Percentiles rank a stretch among this genome's conserved stretches.
phyloP scores from a whole-genome alignment of 2,329 filamentous ascomycete species.

The Talaromyces islandicus region DNA sequence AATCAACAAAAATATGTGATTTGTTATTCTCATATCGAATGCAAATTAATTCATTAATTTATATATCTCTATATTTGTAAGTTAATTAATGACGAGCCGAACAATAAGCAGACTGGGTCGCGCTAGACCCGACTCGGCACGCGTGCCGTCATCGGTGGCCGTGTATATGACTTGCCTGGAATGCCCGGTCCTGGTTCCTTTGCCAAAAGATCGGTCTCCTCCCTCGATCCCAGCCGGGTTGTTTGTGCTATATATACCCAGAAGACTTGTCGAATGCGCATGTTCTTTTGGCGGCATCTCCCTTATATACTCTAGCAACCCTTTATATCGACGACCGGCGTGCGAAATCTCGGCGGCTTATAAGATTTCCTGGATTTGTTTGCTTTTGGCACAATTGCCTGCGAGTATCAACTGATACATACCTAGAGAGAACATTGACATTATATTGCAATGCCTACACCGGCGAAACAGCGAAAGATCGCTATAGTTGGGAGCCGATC shows the following conservation, averaged over 20 bases:
- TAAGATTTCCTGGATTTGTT: background rate
- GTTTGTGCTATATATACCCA: background rate
- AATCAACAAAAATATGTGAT: background rate
- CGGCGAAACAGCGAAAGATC: slow-evolving; percentile 86
- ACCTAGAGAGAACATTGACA: background rate
- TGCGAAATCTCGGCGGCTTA: background rate
- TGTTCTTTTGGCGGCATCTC: background rate
- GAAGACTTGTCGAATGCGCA: background rate
- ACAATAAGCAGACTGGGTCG: background rate
- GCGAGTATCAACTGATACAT: background rate
- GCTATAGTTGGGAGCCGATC: slow-evolving; percentile 93
- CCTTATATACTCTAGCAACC: background rate
- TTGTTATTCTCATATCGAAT: background rate
- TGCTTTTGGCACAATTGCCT: background rate
- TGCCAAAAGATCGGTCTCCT: background rate
- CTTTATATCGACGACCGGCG: background rate
- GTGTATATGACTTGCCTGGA: background rate
- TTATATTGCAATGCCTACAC: slow-evolving; percentile 53
- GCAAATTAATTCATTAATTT: too few relatives aligned
- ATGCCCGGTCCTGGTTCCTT: background rate
- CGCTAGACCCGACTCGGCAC: background rate
- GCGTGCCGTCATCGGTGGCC: background rate
- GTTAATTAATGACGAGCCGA: background rate
- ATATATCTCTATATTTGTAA: too few relatives aligned
- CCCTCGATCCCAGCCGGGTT: background rate